Evolutionary conservation across 306 rosid species (phyloP).

Genomic region (Chamaecrista fasciculata): DNA sequence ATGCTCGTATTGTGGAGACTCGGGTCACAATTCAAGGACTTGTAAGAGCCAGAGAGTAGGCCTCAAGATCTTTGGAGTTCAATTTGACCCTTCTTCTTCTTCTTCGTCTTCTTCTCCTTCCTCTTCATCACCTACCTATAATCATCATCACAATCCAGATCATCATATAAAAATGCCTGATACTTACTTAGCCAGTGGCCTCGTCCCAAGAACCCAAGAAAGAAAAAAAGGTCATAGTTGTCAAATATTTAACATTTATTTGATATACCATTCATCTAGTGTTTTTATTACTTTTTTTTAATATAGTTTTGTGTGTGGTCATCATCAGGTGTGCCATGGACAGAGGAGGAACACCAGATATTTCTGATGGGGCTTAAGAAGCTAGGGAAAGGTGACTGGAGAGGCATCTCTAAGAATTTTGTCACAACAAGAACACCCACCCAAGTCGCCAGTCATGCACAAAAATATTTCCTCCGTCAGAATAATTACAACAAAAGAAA

Average conservation of each 20-base stretch:
- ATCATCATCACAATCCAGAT: slow-evolving; percentile 23
- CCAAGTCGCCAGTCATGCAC: slow-evolving; percentile 96
- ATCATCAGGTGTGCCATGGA: slow-evolving; percentile 75
- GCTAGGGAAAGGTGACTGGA: slow-evolving; percentile 92
- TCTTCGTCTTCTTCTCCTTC: slow-evolving; percentile 29
- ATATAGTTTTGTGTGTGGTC: slow-evolving; percentile 1
- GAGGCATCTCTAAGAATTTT: slow-evolving; percentile 68
- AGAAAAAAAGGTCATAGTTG: slow-evolving; percentile 72
- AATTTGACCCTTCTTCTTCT: slow-evolving; percentile 36
- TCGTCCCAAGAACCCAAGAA: slow-evolving; percentile 36
- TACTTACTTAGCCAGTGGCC: slow-evolving; percentile 38
- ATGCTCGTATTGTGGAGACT: slow-evolving; percentile 87
- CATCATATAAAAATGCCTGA: slow-evolving; percentile 34
- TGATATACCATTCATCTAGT: too few relatives aligned
- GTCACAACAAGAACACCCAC: slow-evolving; percentile 88
- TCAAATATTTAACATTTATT: too few relatives aligned
- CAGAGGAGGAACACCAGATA: slow-evolving; percentile 71
- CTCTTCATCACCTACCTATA: slow-evolving; percentile 29
- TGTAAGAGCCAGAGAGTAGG: slow-evolving; percentile 50
- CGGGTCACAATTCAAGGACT: slow-evolving; percentile 92
- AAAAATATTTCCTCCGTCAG: slow-evolving; percentile 66
- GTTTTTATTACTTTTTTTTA: too few relatives aligned
- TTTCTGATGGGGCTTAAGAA: slow-evolving; percentile 77
- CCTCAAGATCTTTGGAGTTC: slow-evolving; percentile 71
- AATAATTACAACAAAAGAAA: slow-evolving; percentile 51